Evolutionary conservation across 805 yeast genomes (phyloP).

Genomic region (Candida lessepsii): DNA sequence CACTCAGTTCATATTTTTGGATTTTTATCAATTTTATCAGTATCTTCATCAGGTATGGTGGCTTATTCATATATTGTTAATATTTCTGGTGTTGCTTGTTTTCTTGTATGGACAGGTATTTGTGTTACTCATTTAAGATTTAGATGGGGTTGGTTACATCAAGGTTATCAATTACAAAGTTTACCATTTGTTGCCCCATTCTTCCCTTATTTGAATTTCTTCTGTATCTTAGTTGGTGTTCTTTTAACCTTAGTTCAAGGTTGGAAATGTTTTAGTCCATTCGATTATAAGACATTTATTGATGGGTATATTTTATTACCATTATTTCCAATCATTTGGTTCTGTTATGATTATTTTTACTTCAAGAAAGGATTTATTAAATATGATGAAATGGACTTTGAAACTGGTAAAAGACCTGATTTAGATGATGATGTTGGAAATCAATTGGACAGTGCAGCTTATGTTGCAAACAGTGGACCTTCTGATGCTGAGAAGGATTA

Average conservation of each 20-base stretch:
- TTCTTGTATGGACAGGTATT: conserved; percentile 24
- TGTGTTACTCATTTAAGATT: conserved; percentile 19
- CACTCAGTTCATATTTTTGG: conserved; percentile 19
- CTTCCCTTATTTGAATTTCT: conserved; percentile 18
- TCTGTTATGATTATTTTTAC: conserved; percentile 19
- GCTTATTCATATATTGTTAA: conserved; percentile 21
- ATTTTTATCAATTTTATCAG: conserved; percentile 19
- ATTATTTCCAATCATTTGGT: conserved; percentile 12
- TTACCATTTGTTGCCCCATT: conserved; percentile 19
- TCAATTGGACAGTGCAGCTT: conserved; percentile 1
- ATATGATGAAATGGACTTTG: conserved; percentile 47
- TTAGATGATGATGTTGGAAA: conserved; percentile 9
- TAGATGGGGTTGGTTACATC: conserved; percentile 21
- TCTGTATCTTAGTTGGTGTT: conserved; percentile 16
- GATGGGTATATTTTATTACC: conserved; percentile 22
- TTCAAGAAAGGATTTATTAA: conserved; percentile 17
- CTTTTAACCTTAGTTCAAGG: conserved; percentile 23
- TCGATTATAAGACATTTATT: conserved; percentile 20
- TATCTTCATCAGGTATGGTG: conserved; percentile 16
- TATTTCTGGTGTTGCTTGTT: conserved; percentile 21
- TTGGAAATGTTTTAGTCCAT: conserved; percentile 22
- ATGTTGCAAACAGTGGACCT: neutral
- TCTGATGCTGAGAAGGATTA: neutral
- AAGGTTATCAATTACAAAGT: conserved; percentile 15
- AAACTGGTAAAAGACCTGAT: conserved; percentile 30